Percentiles rank a stretch among this genome's conserved stretches.
phyloP scores from a whole-genome alignment of 2,329 filamentous ascomycete genomes.

The Onygenales sp. region DNA sequence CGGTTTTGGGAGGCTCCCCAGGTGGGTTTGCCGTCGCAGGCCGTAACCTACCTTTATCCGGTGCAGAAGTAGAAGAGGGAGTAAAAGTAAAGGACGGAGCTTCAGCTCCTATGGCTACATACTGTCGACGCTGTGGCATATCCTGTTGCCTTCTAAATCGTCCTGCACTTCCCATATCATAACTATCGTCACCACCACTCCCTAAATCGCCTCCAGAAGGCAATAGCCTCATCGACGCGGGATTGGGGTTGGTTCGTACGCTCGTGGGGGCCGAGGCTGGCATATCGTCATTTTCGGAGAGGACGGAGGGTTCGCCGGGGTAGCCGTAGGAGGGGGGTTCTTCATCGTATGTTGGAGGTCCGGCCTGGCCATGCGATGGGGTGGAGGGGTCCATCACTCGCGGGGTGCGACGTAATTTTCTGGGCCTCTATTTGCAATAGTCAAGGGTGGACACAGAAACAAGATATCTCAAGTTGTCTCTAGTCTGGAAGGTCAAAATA shows the following conservation, averaged over 20 bases:
- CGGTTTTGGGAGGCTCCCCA: neutral
- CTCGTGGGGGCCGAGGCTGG: constrained; percentile 9
- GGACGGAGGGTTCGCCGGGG: constrained; percentile 20
- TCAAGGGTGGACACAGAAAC: too few species aligned
- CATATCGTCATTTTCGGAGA: constrained; percentile 23
- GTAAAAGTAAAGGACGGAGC: constrained; percentile 8
- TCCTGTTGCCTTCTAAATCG: constrained; percentile 5
- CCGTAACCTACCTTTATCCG: neutral
- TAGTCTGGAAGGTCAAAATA: too few species aligned
- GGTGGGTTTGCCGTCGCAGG: neutral
- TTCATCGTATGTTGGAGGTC: constrained; percentile 30
- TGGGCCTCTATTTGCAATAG: neutral
- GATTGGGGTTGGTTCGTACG: constrained; percentile 19
- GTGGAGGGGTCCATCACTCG: constrained; percentile 9
- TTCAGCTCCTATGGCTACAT: constrained; percentile 19
- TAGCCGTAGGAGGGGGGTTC: constrained; percentile 33
- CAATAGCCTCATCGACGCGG: constrained; percentile 36
- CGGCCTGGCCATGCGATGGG: constrained; percentile 15
- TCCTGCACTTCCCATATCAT: constrained; percentile 6
- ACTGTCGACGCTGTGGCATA: constrained; percentile 18
- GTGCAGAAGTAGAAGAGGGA: neutral
- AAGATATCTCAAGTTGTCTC: too few species aligned
- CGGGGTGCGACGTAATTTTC: too few species aligned
- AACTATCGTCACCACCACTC: neutral
- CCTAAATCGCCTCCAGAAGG: constrained; percentile 19